Conservation (phyloP, 352 stramenopile genomes). For the Phytophthora hybrid region DNA sequence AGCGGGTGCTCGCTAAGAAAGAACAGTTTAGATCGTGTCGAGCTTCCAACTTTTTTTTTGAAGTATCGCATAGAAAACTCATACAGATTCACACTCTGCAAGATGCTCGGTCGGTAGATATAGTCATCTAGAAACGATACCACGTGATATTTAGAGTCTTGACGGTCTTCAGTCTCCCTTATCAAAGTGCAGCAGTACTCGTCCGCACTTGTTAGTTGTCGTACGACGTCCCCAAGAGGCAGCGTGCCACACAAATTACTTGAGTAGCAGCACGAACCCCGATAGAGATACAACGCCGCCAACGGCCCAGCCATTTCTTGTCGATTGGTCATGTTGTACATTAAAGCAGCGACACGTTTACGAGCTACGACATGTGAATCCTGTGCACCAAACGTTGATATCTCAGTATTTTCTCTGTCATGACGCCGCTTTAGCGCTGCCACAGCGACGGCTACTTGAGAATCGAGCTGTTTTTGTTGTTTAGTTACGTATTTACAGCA, state of each 20-base stretch:
- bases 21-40: background rate
- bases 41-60: background rate
- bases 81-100: no score
- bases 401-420: background rate
- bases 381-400: background rate
- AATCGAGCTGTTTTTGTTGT: background rate
- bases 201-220: no score
- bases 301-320: background rate
- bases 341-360: slow-evolving; percentile 4
- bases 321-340: background rate
- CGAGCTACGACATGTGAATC: background rate
- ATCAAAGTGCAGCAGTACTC: no score
- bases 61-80: no score
- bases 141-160: no score
- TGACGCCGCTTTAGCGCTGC: slow-evolving; percentile 6
- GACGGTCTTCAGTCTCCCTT: no score
- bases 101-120: no score
- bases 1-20: background rate
- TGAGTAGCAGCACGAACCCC: no score
- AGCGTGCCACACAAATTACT: no score
- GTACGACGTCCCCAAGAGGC: no score
- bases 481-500: slow-evolving; percentile 25
- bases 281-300: background rate
- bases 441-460: slow-evolving; percentile 5
- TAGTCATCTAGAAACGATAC: no score